These are phyloP conservation scores for Rhododendron molle DNA, from an alignment of 148 eudicot genomes.

Conservation along the genomic window DNA sequence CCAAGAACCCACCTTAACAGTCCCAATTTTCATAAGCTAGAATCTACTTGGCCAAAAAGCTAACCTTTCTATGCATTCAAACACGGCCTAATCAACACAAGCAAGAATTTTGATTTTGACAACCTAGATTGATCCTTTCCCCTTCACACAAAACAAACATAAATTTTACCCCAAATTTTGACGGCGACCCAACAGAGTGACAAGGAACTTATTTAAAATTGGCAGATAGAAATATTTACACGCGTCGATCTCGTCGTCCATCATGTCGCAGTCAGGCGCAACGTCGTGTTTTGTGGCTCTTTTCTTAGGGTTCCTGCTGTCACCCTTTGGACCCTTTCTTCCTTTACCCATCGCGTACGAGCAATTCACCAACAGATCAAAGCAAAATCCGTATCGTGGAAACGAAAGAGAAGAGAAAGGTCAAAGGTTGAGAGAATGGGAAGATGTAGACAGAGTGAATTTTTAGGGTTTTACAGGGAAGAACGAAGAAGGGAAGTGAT, in stretches of 20 bases:
- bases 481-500: neutral
- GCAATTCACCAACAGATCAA: neutral
- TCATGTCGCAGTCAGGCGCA: conserved; percentile 34
- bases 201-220: neutral
- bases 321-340: conserved; percentile 45
- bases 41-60: neutral
- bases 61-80: neutral
- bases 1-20: neutral
- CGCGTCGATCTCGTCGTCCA: conserved; percentile 89
- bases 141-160: too few relatives aligned
- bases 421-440: neutral
- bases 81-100: neutral
- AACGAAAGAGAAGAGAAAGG: neutral
- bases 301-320: conserved; percentile 36
- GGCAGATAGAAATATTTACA: conserved; percentile 31
- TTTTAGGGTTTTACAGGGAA: neutral
- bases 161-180: neutral
- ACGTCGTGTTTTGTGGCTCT: conserved; percentile 18
- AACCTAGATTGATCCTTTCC: neutral
- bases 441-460: neutral
- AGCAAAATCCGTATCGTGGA: neutral
- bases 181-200: neutral
- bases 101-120: neutral
- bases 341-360: conserved; percentile 43
- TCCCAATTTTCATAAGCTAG: neutral